These are phyloP conservation scores for Arctostaphylos glauca DNA, from an alignment of 148 eudicot genomes.

Conservation along the genomic window DNA sequence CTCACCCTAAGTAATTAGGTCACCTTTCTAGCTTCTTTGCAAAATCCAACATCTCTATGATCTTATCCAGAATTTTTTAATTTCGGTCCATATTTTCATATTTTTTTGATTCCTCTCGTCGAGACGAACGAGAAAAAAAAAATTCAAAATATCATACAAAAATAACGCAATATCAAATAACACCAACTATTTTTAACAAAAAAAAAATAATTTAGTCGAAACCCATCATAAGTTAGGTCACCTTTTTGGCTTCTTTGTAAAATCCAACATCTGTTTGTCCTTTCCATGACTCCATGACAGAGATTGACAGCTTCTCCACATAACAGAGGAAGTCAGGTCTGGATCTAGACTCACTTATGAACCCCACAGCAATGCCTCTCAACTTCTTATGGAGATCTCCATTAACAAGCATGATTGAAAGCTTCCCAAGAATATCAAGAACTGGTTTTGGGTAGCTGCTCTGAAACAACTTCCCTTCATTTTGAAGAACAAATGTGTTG, in stretches of 20 bases:
- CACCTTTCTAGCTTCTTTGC: too few relatives aligned
- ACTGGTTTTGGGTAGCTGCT: slow-evolving; percentile 50
- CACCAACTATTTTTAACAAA: too few relatives aligned
- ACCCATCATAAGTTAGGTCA: background rate
- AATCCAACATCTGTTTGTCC: slow-evolving; percentile 15
- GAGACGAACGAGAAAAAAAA: too few relatives aligned
- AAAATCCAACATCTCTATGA: too few relatives aligned
- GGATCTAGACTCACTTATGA: slow-evolving; percentile 30
- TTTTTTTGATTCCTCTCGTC: too few relatives aligned
- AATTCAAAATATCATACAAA: too few relatives aligned
- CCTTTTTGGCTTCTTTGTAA: slow-evolving; percentile 20
- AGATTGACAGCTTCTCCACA: slow-evolving; percentile 32
- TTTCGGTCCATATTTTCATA: too few relatives aligned
- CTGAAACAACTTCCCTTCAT: slow-evolving; percentile 47
- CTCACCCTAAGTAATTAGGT: too few relatives aligned
- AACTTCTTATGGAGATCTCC: slow-evolving; percentile 52
- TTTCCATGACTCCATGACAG: slow-evolving; percentile 36
- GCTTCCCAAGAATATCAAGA: slow-evolving; percentile 44
- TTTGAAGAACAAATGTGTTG: slow-evolving; percentile 42
- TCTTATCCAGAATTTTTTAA: too few relatives aligned
- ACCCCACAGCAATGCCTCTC: slow-evolving; percentile 34
- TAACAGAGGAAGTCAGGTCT: slow-evolving; percentile 33
- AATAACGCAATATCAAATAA: too few relatives aligned
- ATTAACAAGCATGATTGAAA: slow-evolving; percentile 38
- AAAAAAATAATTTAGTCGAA: too few relatives aligned